Conservation (phyloP, 176 grass and related monocot species). For the Carex cristatella region DNA sequence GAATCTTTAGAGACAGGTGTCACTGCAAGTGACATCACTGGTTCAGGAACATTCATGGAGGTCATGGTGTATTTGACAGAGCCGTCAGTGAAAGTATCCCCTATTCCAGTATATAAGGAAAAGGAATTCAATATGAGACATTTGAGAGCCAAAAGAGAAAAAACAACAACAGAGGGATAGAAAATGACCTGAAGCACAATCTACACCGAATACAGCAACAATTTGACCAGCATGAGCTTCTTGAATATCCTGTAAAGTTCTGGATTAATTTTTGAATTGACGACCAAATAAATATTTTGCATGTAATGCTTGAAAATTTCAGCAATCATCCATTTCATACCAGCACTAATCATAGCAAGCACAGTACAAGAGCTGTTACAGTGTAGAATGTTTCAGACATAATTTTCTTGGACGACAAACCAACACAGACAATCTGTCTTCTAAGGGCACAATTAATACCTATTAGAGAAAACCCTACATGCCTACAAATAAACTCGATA, state of each 20-base stretch:
- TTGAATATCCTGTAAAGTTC: slow-evolving; percentile 79
- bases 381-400: not conserved
- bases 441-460: not conserved
- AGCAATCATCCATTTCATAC: not conserved
- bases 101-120: slow-evolving; percentile 34
- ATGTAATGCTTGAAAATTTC: not conserved
- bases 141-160: not conserved
- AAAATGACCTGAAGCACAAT: slow-evolving; percentile 73
- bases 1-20: slow-evolving; percentile 96
- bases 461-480: slow-evolving; percentile 2
- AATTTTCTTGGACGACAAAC: not conserved
- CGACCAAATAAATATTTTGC: not conserved
- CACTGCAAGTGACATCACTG: slow-evolving; percentile 97
- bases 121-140: not conserved
- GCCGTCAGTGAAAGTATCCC: slow-evolving; percentile 96
- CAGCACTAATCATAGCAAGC: not conserved
- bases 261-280: not conserved
- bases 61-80: slow-evolving; percentile 96
- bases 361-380: not conserved
- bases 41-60: slow-evolving; percentile 98
- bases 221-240: slow-evolving; percentile 97
- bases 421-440: not conserved
- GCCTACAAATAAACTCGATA: not conserved
- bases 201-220: slow-evolving; percentile 97
- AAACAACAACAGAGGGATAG: slow-evolving; percentile 4